Conservation (phyloP, 2,329 filamentous ascomycete species). For the Neocatenulostroma microsporum region DNA sequence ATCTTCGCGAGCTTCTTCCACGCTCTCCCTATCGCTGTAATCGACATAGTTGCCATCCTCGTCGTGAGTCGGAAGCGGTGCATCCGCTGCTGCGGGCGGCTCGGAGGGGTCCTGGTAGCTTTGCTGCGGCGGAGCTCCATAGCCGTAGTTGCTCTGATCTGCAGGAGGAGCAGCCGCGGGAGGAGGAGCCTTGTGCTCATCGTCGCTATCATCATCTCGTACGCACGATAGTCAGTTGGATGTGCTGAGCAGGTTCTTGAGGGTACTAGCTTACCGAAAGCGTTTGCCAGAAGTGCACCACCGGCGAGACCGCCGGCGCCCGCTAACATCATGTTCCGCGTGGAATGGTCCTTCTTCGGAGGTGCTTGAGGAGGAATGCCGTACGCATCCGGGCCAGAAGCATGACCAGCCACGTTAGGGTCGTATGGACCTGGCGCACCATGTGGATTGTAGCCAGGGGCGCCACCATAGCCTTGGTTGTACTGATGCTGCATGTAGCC, state of each 20-base stretch:
- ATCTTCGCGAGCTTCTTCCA: conserved; percentile 37
- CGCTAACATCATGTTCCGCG: conserved; percentile 46
- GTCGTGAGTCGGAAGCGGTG: conserved; percentile 8
- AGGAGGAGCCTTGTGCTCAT: conserved; percentile 20
- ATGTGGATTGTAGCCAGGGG: conserved; percentile 5
- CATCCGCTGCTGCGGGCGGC: conserved; percentile 2
- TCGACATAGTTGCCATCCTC: conserved; percentile 13
- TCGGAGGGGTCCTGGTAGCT: neutral
- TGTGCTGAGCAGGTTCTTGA: neutral
- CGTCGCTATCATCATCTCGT: conserved; percentile 30
- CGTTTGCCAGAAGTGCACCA: conserved; percentile 51
- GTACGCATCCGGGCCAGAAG: conserved; percentile 22
- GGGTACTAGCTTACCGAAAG: conserved; percentile 43
- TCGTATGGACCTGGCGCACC: conserved; percentile 9
- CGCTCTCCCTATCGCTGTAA: conserved; percentile 28
- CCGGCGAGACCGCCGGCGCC: conserved; percentile 52
- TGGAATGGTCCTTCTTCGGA: conserved; percentile 31
- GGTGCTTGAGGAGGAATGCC: too few relatives aligned
- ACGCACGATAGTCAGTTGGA: conserved; percentile 11
- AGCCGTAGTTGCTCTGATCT: conserved; percentile 1
- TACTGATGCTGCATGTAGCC: conserved; percentile 4
- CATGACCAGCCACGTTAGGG: conserved; percentile 14
- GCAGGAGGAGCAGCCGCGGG: conserved; percentile 4
- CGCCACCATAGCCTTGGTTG: conserved; percentile 7
- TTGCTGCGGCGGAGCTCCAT: conserved; percentile 2